Percentiles rank a stretch among this genome's conserved stretches.
phyloP scores from a whole-genome alignment of 2,329 filamentous ascomycete genomes.

The Ophiocordyceps sinensis region DNA sequence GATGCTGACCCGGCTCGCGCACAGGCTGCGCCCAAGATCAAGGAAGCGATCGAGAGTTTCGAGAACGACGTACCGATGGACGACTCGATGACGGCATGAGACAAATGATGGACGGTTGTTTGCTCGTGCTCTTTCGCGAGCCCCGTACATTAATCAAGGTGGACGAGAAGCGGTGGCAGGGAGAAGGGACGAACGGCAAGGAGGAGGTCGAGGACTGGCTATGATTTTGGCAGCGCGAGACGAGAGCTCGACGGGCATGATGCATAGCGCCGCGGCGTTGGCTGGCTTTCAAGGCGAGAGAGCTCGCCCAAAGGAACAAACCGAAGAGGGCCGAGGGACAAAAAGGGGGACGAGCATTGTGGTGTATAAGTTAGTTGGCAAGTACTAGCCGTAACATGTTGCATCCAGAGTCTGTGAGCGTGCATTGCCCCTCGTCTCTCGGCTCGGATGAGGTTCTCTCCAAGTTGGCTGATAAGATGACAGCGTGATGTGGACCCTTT shows the following conservation, averaged over 20 bases:
- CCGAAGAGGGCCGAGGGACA: background rate
- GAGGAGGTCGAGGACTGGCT: background rate
- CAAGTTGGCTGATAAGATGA: too few species aligned
- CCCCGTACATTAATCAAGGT: background rate
- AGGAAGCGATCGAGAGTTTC: slow-evolving; percentile 87
- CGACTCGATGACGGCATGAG: slow-evolving; percentile 47
- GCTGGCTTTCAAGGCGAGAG: background rate
- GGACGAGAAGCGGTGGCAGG: too few species aligned
- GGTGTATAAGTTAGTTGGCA: slow-evolving; percentile 1
- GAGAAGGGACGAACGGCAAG: background rate
- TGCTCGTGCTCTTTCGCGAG: background rate
- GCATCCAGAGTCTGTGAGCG: background rate
- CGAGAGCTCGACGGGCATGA: slow-evolving; percentile 10
- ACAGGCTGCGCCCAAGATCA: slow-evolving; percentile 84
- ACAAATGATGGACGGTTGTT: slow-evolving; percentile 10
- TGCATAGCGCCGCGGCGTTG: slow-evolving; percentile 20
- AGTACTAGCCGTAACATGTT: background rate
- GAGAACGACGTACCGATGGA: slow-evolving; percentile 65
- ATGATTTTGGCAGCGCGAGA: slow-evolving; percentile 2
- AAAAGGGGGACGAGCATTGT: background rate
- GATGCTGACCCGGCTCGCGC: background rate
- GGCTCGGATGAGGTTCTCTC: too few species aligned
- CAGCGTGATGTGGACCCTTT: too few species aligned
- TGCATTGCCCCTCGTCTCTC: background rate
- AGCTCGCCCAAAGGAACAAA: background rate